phyloP scores from a whole-genome alignment of 73 alveolate genomes.

The Paramecium bursaria region DNA sequence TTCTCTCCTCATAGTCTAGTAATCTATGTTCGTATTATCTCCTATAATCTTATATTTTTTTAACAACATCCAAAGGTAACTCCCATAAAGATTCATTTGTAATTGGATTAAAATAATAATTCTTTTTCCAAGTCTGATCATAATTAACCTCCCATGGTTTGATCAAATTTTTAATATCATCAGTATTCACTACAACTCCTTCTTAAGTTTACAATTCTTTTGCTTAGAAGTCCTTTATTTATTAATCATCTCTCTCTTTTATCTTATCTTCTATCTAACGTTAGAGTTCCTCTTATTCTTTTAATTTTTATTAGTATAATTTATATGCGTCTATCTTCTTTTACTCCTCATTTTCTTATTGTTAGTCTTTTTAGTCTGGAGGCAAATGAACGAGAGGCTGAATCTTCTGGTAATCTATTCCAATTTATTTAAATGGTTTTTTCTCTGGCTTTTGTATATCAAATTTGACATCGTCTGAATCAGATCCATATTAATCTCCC shows the following conservation, averaged over 20 bases:
- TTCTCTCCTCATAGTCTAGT: constrained; percentile 68
- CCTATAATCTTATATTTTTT: constrained; percentile 31
- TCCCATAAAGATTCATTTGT: constrained; percentile 94
- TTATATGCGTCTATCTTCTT: constrained; percentile 55
- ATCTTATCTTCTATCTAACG: constrained; percentile 3
- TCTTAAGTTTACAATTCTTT: constrained; percentile 7
- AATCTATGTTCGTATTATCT: constrained; percentile 44
- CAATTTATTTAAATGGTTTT: constrained; percentile 45
- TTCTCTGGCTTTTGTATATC: constrained; percentile 50
- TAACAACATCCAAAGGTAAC: constrained; percentile 77
- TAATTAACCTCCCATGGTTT: constrained; percentile 69
- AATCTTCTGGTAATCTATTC: constrained; percentile 49
- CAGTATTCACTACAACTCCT: constrained; percentile 43
- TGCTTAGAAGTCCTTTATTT: not conserved
- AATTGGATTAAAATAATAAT: constrained; percentile 90
- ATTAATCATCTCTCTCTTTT: constrained; percentile 19
- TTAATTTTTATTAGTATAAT: not conserved
- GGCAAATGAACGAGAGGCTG: constrained; percentile 4
- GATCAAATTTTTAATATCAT: constrained; percentile 34
- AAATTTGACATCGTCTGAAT: constrained; percentile 45
- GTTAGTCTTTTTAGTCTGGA: not conserved
- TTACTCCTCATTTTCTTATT: constrained; percentile 21
- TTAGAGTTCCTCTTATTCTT: constrained; percentile 9
- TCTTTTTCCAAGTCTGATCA: constrained; percentile 82
- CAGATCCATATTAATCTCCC: constrained; percentile 58